Percentiles rank a stretch among this genome's conserved stretches.
phyloP scores from a whole-genome alignment of 2,329 filamentous ascomycete genomes.

The Fusarium sp. region DNA sequence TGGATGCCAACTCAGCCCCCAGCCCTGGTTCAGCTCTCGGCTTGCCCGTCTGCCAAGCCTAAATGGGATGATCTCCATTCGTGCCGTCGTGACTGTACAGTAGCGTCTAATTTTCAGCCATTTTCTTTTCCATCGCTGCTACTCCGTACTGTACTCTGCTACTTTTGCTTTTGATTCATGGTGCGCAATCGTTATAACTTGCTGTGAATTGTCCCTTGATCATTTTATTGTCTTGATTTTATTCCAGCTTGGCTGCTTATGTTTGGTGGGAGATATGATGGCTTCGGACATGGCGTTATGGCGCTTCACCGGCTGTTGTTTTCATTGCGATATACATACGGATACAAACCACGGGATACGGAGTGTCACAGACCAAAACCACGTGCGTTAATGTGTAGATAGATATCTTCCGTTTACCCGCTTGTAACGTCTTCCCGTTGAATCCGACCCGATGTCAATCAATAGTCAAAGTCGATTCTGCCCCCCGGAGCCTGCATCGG shows the following conservation, averaged over 20 bases:
- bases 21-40: conserved; percentile 48
- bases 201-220: neutral
- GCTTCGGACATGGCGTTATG: conserved; percentile 34
- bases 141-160: no score
- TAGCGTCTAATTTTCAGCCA: conserved; percentile 42
- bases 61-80: conserved; percentile 35
- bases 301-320: neutral
- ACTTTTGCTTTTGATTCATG: neutral
- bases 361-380: neutral
- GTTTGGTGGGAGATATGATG: conserved; percentile 33
- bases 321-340: neutral
- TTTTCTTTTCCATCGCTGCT: neutral
- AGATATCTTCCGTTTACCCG: conserved; percentile 1
- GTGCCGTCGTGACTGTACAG: conserved; percentile 35
- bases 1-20: conserved; percentile 18
- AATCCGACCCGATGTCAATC: no score
- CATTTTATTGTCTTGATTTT: neutral
- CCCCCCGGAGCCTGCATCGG: conserved; percentile 40
- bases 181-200: conserved; percentile 1
- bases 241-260: neutral
- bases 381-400: neutral
- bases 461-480: no score
- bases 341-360: no score
- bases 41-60: conserved; percentile 46
- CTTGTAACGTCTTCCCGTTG: neutral